These are phyloP conservation scores for Ustilaginoidea virens DNA, from an alignment of 2,329 filamentous ascomycete genomes.

Conservation along the genomic window DNA sequence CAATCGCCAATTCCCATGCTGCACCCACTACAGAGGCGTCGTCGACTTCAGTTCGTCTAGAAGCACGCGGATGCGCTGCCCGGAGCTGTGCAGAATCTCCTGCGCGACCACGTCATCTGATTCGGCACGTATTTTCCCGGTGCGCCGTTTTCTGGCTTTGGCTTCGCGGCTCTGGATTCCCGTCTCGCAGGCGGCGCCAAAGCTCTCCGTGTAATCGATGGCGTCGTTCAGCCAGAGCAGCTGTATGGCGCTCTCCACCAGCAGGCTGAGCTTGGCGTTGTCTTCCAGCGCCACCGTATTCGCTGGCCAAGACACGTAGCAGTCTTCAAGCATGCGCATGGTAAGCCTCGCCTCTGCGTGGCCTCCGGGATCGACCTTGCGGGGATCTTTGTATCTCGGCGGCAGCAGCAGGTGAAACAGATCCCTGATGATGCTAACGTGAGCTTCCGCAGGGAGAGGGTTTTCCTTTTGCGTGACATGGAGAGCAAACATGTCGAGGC, in stretches of 20 bases:
- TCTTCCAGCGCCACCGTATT: constrained; percentile 44
- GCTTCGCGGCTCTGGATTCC: constrained; percentile 33
- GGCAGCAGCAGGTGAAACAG: constrained; percentile 30
- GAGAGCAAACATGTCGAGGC: constrained; percentile 39
- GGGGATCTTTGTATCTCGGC: constrained; percentile 23
- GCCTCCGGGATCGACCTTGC: constrained; percentile 19
- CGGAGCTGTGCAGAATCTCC: constrained; percentile 27
- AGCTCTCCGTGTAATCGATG: constrained; percentile 17
- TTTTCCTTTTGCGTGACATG: constrained; percentile 27
- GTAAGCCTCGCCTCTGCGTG: constrained; percentile 25
- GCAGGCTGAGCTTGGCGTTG: constrained; percentile 57
- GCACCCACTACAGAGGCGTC: constrained; percentile 1
- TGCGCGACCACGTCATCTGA: constrained; percentile 25
- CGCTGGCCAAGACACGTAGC: constrained; percentile 52
- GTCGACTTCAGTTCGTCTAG: constrained; percentile 18
- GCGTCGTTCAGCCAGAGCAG: constrained; percentile 26
- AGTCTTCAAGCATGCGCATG: constrained; percentile 31
- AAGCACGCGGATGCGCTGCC: constrained; percentile 25
- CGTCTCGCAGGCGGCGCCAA: constrained; percentile 24
- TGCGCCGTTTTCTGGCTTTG: constrained; percentile 28
- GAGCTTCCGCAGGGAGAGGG: constrained; percentile 19
- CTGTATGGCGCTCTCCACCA: constrained; percentile 50
- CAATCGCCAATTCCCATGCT: constrained; percentile 8
- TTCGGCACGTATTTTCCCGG: constrained; percentile 16
- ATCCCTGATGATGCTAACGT: constrained; percentile 29